Conservation (phyloP, 2,329 filamentous ascomycete species). For the Aspergillaceae sp. region DNA sequence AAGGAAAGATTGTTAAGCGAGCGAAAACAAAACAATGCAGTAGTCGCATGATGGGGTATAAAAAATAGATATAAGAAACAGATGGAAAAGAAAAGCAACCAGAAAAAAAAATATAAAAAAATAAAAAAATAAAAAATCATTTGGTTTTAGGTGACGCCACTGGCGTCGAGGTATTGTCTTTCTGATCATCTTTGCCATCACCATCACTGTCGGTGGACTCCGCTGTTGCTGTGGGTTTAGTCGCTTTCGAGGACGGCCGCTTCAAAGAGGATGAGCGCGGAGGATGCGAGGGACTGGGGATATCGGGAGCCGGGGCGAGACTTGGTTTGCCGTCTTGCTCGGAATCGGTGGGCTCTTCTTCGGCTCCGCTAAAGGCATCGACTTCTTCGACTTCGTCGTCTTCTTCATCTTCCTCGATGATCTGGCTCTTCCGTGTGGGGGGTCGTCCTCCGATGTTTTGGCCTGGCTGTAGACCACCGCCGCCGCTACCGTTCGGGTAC, state of each 20-base stretch:
- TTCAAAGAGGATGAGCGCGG: slow-evolving; percentile 32
- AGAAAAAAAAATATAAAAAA: neutral
- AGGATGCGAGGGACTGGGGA: slow-evolving; percentile 24
- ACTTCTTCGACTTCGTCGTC: slow-evolving; percentile 36
- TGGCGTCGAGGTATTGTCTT: slow-evolving; percentile 7
- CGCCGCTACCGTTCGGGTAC: slow-evolving; percentile 17
- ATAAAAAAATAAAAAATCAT: neutral
- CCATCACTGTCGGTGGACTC: slow-evolving; percentile 2
- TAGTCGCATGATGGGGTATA: slow-evolving; percentile 6
- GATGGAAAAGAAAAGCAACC: slow-evolving; percentile 6
- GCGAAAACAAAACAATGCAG: slow-evolving; percentile 6
- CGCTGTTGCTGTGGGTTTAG: slow-evolving; percentile 8
- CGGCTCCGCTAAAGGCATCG: slow-evolving; percentile 29
- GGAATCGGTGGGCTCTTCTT: slow-evolving; percentile 16
- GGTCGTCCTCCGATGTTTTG: slow-evolving; percentile 35
- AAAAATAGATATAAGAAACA: slow-evolving; percentile 3
- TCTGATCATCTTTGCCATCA: neutral
- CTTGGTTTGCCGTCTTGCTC: slow-evolving; percentile 3
- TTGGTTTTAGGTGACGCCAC: slow-evolving; percentile 5
- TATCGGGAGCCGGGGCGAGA: slow-evolving; percentile 25
- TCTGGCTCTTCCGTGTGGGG: too few species aligned
- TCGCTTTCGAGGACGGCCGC: slow-evolving; percentile 5
- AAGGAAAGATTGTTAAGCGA: neutral
- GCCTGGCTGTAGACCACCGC: slow-evolving; percentile 3
- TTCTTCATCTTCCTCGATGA: slow-evolving; percentile 30